Conservation (phyloP, 208 protist species). For the Acanthamoeba sp. region DNA sequence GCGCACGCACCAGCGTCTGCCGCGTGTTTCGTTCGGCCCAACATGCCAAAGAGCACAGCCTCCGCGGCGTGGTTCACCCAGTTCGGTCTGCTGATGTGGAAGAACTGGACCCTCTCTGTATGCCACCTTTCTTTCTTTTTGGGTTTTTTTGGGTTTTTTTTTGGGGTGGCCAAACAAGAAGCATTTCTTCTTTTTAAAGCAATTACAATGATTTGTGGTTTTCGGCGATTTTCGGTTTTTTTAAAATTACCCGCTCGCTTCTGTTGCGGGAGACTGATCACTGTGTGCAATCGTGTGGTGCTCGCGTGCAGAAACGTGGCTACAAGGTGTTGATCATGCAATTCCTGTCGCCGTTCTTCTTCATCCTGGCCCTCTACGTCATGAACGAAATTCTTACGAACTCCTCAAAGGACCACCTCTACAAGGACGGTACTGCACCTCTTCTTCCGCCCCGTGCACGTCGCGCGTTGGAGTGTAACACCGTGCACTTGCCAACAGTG, state of each 20-base stretch:
- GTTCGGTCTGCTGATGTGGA: conserved; percentile 73
- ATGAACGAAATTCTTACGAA: background rate
- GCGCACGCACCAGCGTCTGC: no score
- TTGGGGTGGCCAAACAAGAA: background rate
- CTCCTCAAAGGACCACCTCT: background rate
- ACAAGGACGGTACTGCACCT: background rate
- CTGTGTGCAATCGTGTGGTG: background rate
- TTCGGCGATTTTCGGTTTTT: no score
- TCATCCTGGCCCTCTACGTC: conserved; percentile 51
- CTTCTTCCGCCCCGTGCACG: background rate
- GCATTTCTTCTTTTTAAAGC: no score
- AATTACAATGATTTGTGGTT: no score
- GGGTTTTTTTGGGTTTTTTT: no score
- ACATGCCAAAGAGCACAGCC: background rate
- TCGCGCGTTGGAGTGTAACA: background rate
- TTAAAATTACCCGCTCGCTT: no score
- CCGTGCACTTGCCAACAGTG: background rate
- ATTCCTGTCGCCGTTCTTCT: conserved; percentile 57
- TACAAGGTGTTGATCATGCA: conserved; percentile 33
- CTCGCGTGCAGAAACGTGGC: background rate
- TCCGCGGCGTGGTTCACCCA: conserved; percentile 53
- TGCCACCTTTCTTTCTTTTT: background rate
- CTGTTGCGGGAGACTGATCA: background rate
- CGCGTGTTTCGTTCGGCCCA: no score
- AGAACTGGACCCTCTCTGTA: conserved; percentile 67